phyloP scores from a whole-genome alignment of 106 monocot species.

The Dendrobium huoshanense region DNA sequence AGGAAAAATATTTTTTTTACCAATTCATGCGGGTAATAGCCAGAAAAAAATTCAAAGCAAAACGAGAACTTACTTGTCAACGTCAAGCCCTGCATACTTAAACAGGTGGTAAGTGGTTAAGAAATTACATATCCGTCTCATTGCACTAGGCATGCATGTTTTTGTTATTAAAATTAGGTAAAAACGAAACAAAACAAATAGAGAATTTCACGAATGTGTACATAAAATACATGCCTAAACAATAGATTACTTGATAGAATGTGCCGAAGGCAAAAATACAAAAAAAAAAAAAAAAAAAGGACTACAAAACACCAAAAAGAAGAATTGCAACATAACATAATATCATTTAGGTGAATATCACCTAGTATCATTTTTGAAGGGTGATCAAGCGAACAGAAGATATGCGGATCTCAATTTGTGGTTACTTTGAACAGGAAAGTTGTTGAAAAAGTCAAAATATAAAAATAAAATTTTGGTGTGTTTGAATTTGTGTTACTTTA shows the following conservation, averaged over 20 bases:
- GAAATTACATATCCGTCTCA: slow-evolving; percentile 26
- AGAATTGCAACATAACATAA: not conserved
- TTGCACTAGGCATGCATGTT: not conserved
- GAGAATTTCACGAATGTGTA: not conserved
- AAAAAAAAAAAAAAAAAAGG: not conserved
- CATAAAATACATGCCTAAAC: not conserved
- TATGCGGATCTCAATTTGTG: not conserved
- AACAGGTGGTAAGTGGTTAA: slow-evolving; percentile 85
- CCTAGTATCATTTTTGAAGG: not conserved
- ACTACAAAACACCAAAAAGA: not conserved
- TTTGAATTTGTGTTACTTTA: too few relatives aligned
- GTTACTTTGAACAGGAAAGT: not conserved
- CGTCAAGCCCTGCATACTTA: slow-evolving; percentile 91
- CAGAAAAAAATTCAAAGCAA: slow-evolving; percentile 3
- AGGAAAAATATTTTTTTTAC: not conserved
- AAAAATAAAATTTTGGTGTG: too few relatives aligned
- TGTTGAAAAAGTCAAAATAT: not conserved
- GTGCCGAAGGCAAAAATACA: not conserved
- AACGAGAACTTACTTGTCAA: slow-evolving; percentile 76
- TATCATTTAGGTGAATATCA: not conserved
- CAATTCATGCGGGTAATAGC: not conserved
- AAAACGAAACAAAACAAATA: not conserved
- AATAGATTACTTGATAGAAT: not conserved
- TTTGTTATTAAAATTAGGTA: not conserved
- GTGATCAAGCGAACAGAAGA: not conserved